Evolutionary conservation across 192 early-diverging fungal species (phyloP).

Genomic region (Helicostylum pulchrum): DNA sequence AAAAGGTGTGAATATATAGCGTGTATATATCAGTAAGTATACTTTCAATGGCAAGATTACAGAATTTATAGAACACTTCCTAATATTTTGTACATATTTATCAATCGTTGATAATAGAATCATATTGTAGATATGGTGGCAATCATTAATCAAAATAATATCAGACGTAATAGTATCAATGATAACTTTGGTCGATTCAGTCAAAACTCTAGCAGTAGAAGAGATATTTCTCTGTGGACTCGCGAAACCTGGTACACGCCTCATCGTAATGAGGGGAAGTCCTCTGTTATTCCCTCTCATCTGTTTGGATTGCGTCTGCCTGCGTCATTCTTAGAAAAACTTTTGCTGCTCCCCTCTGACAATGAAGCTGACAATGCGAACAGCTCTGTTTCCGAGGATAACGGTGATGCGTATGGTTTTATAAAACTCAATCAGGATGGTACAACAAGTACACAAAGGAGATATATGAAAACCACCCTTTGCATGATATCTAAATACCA

Average conservation of each 20-base stretch:
- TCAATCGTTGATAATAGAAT: constrained; percentile 3
- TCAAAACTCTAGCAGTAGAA: not conserved
- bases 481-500: constrained; percentile 8
- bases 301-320: not conserved
- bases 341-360: not conserved
- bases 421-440: constrained; percentile 2
- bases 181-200: constrained; percentile 6
- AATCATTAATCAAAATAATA: constrained; percentile 10
- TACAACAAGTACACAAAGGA: constrained; percentile 3
- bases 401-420: constrained; percentile 2
- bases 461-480: constrained; percentile 2
- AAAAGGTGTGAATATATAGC: too few species aligned
- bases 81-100: constrained; percentile 5
- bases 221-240: not conserved
- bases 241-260: not conserved
- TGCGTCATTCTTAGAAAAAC: constrained; percentile 1
- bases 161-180: not conserved
- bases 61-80: constrained; percentile 10
- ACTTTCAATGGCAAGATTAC: constrained; percentile 11
- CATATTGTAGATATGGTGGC: not conserved
- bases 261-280: not conserved
- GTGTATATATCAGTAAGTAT: too few species aligned
- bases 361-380: constrained; percentile 1
- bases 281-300: not conserved
- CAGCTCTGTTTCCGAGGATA: not conserved